A percentile compares a stretch with the other conserved stretches of the same genome.
Evolutionary conservation across 805 yeast species (phyloP).

Genomic region (Tetrapisispora arboricola): DNA sequence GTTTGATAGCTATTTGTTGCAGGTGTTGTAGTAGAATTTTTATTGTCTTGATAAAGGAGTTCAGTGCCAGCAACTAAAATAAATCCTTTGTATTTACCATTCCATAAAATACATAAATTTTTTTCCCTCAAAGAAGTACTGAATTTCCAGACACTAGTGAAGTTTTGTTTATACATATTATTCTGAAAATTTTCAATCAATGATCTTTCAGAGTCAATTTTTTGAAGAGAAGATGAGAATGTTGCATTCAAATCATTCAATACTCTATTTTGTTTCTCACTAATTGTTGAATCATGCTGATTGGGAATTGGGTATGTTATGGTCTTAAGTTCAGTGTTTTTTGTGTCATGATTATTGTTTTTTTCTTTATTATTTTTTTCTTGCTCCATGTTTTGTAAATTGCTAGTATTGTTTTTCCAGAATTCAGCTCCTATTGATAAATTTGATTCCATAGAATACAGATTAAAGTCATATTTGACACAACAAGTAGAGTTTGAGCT

Average conservation of each 20-base stretch:
- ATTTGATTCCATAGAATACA: conserved; percentile 84
- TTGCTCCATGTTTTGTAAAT: neutral
- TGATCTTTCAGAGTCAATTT: conserved; percentile 28
- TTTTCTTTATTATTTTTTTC: neutral
- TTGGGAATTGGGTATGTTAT: neutral
- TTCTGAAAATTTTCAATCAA: conserved; percentile 43
- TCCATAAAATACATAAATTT: conserved; percentile 67
- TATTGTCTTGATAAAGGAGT: conserved; percentile 23
- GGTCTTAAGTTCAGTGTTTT: neutral
- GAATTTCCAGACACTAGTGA: conserved; percentile 61
- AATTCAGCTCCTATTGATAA: conserved; percentile 78
- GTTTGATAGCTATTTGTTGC: neutral
- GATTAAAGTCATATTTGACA: conserved; percentile 79
- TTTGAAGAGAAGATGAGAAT: conserved; percentile 26
- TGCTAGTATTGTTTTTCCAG: conserved; percentile 37
- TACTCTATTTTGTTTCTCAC: conserved; percentile 11
- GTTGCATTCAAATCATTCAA: conserved; percentile 22
- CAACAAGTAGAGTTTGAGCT: conserved; percentile 65
- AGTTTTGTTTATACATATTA: conserved; percentile 42
- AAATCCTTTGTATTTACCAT: conserved; percentile 74
- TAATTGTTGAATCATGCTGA: neutral
- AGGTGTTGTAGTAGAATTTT: conserved; percentile 20
- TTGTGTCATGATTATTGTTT: neutral
- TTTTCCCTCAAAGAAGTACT: conserved; percentile 59
- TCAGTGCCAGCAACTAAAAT: conserved; percentile 65